A percentile compares a stretch with the other conserved stretches of the same genome.
These are phyloP conservation scores for sorghum (Sorghum bicolor) DNA, from an alignment of 176 grass and related monocot genomes.

Conservation along the genomic window DNA sequence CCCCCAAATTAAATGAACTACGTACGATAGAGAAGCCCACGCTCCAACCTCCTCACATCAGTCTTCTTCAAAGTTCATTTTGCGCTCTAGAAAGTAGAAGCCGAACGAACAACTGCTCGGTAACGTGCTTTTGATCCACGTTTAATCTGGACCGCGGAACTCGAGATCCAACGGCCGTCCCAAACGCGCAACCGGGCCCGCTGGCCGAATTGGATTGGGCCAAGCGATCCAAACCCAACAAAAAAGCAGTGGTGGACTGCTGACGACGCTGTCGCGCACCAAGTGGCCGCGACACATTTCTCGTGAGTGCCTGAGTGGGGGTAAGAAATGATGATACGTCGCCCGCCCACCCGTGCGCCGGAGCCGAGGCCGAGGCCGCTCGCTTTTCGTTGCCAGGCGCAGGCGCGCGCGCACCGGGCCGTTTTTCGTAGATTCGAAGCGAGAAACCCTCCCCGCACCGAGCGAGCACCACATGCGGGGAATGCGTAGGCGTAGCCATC, in stretches of 20 bases:
- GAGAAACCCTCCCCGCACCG: not conserved
- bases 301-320: not conserved
- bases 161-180: not conserved
- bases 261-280: slow-evolving; percentile 4
- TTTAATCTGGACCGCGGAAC: not conserved
- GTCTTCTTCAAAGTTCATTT: no score
- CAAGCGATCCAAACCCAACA: not conserved
- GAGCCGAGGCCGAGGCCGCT: not conserved
- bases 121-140: no score
- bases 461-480: not conserved
- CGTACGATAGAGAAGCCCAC: no score
- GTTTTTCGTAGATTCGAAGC: slow-evolving; percentile 57
- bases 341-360: not conserved
- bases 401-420: not conserved
- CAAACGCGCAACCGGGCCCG: not conserved
- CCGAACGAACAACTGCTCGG: no score
- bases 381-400: not conserved
- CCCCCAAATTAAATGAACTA: no score
- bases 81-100: no score
- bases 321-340: not conserved
- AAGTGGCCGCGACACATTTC: not conserved
- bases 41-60: no score
- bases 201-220: not conserved
- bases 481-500: slow-evolving; percentile 15
- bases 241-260: not conserved